Evolutionary conservation across 2,329 filamentous ascomycete species (phyloP).

Genomic region (Fusarium oxysporum): DNA sequence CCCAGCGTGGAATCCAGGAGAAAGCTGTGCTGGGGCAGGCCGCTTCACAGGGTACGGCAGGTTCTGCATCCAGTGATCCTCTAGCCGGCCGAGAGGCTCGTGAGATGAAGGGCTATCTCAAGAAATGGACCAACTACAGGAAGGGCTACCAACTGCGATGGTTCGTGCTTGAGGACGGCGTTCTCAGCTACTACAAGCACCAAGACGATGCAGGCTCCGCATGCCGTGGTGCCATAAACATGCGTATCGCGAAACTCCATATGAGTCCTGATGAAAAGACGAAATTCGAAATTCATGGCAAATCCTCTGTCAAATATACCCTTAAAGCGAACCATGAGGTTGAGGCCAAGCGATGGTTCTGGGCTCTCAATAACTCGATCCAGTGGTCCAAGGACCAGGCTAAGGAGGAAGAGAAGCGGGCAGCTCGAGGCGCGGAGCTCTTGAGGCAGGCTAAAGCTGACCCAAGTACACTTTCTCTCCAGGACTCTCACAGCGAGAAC

Average conservation of each 20-base stretch:
- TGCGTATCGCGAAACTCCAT: constrained; percentile 92
- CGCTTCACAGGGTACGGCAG: constrained; percentile 65
- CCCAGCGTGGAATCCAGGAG: constrained; percentile 95
- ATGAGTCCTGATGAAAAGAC: constrained; percentile 99
- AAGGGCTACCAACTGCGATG: constrained; percentile 96
- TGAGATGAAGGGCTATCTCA: constrained; percentile 98
- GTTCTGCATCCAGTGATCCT: constrained; percentile 67
- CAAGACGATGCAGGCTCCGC: constrained; percentile 97
- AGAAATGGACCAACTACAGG: constrained; percentile 99
- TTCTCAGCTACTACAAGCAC: constrained; percentile 98
- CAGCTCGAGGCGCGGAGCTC: constrained; percentile 78
- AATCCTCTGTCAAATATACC: constrained; percentile 98
- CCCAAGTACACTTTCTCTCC: constrained; percentile 64
- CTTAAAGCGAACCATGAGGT: constrained; percentile 98
- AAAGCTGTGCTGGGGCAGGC: constrained; percentile 90
- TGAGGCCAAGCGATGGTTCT: constrained; percentile 98
- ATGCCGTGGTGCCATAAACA: constrained; percentile 97
- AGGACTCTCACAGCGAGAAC: constrained; percentile 63
- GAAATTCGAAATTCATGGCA: constrained; percentile 96
- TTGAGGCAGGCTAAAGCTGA: constrained; percentile 84
- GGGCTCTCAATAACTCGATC: constrained; percentile 98
- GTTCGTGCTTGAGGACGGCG: constrained; percentile 98
- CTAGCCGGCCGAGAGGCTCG: constrained; percentile 85
- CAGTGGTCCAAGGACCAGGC: constrained; percentile 98
- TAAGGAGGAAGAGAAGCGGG: constrained; percentile 85